Percentiles rank a stretch among this genome's conserved stretches.
These are phyloP conservation scores for Aschersonia sp. DNA, from an alignment of 2,329 filamentous ascomycete species.

Conservation along the genomic window DNA sequence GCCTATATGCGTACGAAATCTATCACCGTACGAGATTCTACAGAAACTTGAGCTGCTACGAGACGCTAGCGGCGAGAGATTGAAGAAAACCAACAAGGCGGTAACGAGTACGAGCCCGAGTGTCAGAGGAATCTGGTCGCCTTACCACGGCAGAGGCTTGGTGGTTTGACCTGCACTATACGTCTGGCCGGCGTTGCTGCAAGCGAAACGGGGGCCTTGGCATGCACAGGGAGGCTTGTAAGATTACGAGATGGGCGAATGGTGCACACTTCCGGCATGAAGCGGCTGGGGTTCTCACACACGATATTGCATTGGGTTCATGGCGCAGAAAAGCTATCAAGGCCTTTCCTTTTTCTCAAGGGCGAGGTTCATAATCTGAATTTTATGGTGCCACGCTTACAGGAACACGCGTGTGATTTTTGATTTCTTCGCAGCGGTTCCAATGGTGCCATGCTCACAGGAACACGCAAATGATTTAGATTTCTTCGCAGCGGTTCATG, in stretches of 20 bases:
- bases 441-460: conserved; percentile 8
- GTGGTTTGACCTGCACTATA: conserved; percentile 16
- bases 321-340: too few relatives aligned
- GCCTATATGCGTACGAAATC: conserved; percentile 75
- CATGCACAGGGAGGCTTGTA: conserved; percentile 12
- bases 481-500: not conserved
- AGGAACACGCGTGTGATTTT: not conserved
- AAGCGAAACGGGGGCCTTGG: too few relatives aligned
- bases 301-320: too few relatives aligned
- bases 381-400: not conserved
- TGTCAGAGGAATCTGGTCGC: conserved; percentile 57
- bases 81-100: conserved; percentile 47
- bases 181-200: too few relatives aligned
- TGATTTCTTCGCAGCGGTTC: conserved; percentile 9
- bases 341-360: too few relatives aligned
- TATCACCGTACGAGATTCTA: conserved; percentile 66
- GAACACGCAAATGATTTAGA: not conserved
- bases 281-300: conserved; percentile 10
- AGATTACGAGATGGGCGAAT: conserved; percentile 3
- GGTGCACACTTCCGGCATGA: conserved; percentile 6
- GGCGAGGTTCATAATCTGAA: not conserved
- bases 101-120: conserved; percentile 49
- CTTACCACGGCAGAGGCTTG: conserved; percentile 48
- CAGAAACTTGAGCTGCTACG: conserved; percentile 63
- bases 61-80: conserved; percentile 62